Evolutionary conservation across 768 basidiomycete species (phyloP), one percentile per base, ranked within the genome.

Genomic region (Psilocybe cyanescens): DNA sequence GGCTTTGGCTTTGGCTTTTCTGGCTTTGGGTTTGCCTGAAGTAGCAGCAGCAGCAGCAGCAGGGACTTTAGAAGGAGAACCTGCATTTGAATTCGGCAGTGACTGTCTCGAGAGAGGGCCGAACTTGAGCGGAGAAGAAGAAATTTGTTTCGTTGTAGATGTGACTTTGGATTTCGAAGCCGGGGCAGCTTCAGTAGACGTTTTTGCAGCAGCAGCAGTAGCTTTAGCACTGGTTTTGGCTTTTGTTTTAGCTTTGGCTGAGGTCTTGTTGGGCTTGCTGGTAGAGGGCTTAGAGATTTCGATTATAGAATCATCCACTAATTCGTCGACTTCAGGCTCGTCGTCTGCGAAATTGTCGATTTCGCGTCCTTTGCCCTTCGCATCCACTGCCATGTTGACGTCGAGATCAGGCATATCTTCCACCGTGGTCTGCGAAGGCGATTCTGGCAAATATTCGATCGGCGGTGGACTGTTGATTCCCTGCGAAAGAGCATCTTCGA

Each of bases 401-500:
- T 59, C 11, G 33, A 7, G 59, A 28, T 63, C 52, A 28, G 16
- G 24, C 24, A 24, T 35, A 17, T 57, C 16, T 29, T 51, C 24
- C 24, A 24, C 24, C 24, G 24, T 24, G 24, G 24, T 24, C 24
- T 24, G 24, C 24, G 24, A 24, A 24, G 24, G 46, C 5, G 58
- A 24, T 0, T 52, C 58, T 35, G 33, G 33, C 6, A 35, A 35
- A 14, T 29, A 12, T 19, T 45, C n/a, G 3, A 39, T 30, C 7
- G 55, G 59, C 11, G 57, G 37, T n/a, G 64, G 56, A 14, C 61
- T 68, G 12, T 50, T n/a, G 16, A 58, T 39, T 1, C 55, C 60
- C 37, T 68, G 60, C 12, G 69, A 67, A 33, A 68, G 66, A 1
- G 62, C 58, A 14, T 63, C 64, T 51, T 67, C 67, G 1, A 66